phyloP scores from a whole-genome alignment of 352 stramenopile species.

The Globisporangium apiculatum region DNA sequence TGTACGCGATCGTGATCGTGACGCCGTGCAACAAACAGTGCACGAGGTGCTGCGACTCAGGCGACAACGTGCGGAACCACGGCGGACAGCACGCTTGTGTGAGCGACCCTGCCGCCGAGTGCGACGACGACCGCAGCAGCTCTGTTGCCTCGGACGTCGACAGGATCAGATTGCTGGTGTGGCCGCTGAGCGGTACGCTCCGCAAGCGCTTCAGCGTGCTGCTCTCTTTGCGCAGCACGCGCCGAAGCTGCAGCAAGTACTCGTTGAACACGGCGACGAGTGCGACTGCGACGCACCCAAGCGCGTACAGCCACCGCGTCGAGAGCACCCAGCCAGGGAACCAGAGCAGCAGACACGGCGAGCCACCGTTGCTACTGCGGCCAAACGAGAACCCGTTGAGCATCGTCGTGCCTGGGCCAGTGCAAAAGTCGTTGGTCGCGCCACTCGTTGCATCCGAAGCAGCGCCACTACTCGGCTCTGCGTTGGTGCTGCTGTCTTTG shows the following conservation, averaged over 20 bases:
- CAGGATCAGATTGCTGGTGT: constrained; percentile 3
- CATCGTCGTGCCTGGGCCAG: constrained; percentile 61
- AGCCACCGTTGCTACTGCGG: constrained; percentile 8
- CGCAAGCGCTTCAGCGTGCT: constrained; percentile 30
- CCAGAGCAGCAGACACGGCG: constrained; percentile 60
- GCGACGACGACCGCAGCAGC: constrained; percentile 34
- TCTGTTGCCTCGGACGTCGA: constrained; percentile 22
- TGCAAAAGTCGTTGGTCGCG: constrained; percentile 28
- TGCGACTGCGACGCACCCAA: constrained; percentile 44
- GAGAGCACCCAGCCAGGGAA: constrained; percentile 68
- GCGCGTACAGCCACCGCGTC: constrained; percentile 40
- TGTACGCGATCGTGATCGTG: constrained; percentile 62
- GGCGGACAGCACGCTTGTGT: constrained; percentile 25
- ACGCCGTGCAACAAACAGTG: constrained; percentile 54
- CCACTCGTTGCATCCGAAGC: not conserved
- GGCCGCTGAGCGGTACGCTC: constrained; percentile 2
- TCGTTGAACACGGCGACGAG: constrained; percentile 65
- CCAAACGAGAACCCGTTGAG: constrained; percentile 62
- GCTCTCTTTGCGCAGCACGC: constrained; percentile 59
- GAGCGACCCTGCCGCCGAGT: constrained; percentile 21
- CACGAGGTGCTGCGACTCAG: constrained; percentile 41
- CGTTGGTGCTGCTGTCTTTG: not conserved
- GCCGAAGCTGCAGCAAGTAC: constrained; percentile 61
- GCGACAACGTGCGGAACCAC: constrained; percentile 50
- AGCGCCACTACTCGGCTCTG: not conserved